Evolutionary conservation across 345 rosid species (phyloP).

Genomic region (Populus pruinosa): DNA sequence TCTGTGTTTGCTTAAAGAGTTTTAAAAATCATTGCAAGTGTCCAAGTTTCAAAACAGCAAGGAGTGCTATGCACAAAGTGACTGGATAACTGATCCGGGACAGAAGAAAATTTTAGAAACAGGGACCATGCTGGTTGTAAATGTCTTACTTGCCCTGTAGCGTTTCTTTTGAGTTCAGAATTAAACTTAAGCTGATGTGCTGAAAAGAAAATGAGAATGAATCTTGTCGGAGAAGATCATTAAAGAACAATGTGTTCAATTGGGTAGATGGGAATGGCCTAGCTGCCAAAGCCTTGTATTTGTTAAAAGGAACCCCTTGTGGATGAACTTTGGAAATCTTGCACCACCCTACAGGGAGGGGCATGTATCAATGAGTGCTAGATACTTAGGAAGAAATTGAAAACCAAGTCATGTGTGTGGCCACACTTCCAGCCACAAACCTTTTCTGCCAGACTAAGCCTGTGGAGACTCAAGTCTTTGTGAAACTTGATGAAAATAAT

Average conservation of each 20-base stretch:
- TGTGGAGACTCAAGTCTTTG: not conserved
- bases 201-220: not conserved
- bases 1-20: not conserved
- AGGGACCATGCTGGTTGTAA: not conserved
- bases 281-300: not conserved
- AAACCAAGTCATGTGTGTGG: not conserved
- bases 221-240: not conserved
- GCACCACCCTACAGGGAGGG: not conserved
- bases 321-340: not conserved
- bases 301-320: not conserved
- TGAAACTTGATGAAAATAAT: not conserved
- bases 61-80: not conserved
- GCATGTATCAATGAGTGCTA: not conserved
- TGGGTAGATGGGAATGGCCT: not conserved
- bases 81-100: not conserved
- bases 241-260: not conserved
- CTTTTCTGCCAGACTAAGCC: not conserved
- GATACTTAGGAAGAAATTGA: not conserved
- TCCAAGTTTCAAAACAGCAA: no score
- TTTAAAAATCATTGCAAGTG: not conserved
- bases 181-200: not conserved
- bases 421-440: not conserved
- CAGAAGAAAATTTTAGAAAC: not conserved
- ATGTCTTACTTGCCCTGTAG: not conserved
- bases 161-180: no score